Percentiles rank a stretch among this genome's conserved stretches.
phyloP scores from a whole-genome alignment of 2,329 filamentous ascomycete genomes.

The Cordyceps cateniannulata region DNA sequence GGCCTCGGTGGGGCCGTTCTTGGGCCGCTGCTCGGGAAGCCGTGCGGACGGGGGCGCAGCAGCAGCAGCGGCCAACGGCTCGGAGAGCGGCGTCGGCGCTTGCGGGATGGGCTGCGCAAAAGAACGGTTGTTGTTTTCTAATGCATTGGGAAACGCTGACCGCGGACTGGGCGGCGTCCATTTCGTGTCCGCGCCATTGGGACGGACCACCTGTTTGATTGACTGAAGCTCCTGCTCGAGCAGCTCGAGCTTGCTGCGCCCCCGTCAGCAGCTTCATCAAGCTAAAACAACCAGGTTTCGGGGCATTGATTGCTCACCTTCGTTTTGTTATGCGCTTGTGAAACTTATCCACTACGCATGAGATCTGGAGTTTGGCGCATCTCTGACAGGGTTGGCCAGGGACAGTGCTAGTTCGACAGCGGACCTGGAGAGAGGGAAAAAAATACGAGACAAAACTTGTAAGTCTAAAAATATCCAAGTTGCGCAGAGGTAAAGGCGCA shows the following conservation, averaged over 20 bases:
- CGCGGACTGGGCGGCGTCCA: constrained; percentile 26
- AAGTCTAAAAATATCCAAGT: constrained; percentile 10
- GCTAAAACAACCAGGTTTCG: neutral
- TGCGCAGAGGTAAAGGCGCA: neutral
- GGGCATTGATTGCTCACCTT: constrained; percentile 28
- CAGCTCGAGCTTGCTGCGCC: constrained; percentile 45
- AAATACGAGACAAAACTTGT: constrained; percentile 9
- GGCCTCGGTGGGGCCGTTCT: constrained; percentile 28
- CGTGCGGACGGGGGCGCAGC: constrained; percentile 18
- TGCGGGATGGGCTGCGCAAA: constrained; percentile 10
- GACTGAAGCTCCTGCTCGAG: constrained; percentile 47
- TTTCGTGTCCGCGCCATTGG: constrained; percentile 16
- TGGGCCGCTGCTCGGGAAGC: constrained; percentile 17
- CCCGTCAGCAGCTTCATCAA: neutral
- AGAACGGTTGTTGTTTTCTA: constrained; percentile 8
- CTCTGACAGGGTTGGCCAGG: constrained; percentile 37
- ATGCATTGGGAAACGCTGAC: constrained; percentile 20
- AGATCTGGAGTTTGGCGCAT: constrained; percentile 36
- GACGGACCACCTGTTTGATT: constrained; percentile 45
- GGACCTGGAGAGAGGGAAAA: constrained; percentile 27
- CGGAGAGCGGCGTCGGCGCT: constrained; percentile 21
- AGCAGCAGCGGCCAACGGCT: constrained; percentile 19
- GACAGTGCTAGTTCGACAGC: constrained; percentile 34
- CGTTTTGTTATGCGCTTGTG: constrained; percentile 40
- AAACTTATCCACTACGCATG: constrained; percentile 40